A percentile compares a stretch with the other conserved stretches of the same genome.
Conservation (phyloP, 768 basidiomycete species). For the Rhizopogon vinicolor region DNA sequence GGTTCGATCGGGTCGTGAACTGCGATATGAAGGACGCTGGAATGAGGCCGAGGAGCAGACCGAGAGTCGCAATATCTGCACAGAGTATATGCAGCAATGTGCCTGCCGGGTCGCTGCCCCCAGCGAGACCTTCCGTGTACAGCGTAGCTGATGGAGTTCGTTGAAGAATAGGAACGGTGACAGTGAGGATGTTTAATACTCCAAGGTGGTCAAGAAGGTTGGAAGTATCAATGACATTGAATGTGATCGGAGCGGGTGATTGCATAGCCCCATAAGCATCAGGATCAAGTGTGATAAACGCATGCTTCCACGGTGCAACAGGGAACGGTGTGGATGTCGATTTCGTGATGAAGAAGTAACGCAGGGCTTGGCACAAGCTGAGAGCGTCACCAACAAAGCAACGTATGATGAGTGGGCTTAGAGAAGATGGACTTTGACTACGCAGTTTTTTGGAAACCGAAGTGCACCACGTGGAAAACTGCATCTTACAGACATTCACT, state of each 20-base stretch:
- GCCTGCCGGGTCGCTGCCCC: constrained; percentile 5
- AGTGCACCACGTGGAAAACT: constrained; percentile 25
- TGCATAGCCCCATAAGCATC: constrained; percentile 13
- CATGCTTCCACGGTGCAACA: constrained; percentile 19
- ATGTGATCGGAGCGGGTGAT: constrained; percentile 20
- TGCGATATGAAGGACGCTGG: constrained; percentile 20
- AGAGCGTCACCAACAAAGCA: constrained; percentile 26
- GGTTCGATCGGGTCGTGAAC: constrained; percentile 25
- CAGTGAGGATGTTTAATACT: constrained; percentile 21
- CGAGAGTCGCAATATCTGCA: constrained; percentile 22
- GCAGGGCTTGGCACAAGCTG: constrained; percentile 23
- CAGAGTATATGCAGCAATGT: constrained; percentile 20
- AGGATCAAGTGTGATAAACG: constrained; percentile 18
- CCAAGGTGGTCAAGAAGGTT: constrained; percentile 27
- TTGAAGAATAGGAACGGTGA: constrained; percentile 18
- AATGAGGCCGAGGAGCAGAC: constrained; percentile 22
- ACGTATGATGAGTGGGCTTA: constrained; percentile 16
- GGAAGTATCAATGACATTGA: constrained; percentile 30
- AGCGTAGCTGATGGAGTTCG: constrained; percentile 18
- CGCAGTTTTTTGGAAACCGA: constrained; percentile 12
- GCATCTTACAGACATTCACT: constrained; percentile 7
- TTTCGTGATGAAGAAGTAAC: constrained; percentile 4
- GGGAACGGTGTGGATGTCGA: constrained; percentile 13
- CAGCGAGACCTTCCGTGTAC: constrained; percentile 23
- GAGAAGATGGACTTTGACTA: neutral